Evolutionary conservation across 768 basidiomycete species (phyloP).

Genomic region (Lactarius psammicola): DNA sequence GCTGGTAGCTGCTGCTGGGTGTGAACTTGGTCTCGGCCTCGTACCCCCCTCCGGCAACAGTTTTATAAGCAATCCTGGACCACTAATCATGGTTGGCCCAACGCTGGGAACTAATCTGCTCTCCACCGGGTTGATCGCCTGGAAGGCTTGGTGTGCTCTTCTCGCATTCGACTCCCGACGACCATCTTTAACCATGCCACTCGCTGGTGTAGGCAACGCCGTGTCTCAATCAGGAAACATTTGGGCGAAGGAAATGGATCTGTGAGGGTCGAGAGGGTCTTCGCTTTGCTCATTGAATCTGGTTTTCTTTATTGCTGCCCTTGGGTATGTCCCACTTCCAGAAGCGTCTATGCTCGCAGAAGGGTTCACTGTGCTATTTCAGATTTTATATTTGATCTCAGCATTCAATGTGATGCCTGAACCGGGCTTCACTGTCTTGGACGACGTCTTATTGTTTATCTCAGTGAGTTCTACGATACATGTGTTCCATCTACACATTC

Average conservation of each 20-base stretch:
- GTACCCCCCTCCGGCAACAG: not conserved
- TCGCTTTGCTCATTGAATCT: constrained; percentile 21
- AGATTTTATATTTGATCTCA: constrained; percentile 14
- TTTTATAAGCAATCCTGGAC: not conserved
- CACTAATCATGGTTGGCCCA: not conserved
- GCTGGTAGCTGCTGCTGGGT: not conserved
- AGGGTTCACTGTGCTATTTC: not conserved
- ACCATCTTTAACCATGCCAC: not conserved
- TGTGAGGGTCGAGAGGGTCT: constrained; percentile 10
- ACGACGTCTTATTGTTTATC: constrained; percentile 1
- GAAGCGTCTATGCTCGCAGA: not conserved
- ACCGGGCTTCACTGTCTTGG: constrained; percentile 5
- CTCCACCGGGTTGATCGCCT: constrained; percentile 1
- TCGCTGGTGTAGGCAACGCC: not conserved
- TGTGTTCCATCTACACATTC: not conserved
- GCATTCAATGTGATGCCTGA: constrained; percentile 10
- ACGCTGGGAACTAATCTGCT: not conserved
- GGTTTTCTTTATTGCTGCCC: constrained; percentile 19
- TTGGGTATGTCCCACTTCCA: constrained; percentile 9
- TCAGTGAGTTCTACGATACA: constrained; percentile 6
- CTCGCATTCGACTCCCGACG: too few species aligned
- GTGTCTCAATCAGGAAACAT: not conserved
- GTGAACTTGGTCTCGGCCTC: not conserved
- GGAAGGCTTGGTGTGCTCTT: not conserved
- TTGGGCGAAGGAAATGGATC: constrained; percentile 1